Percentiles rank a stretch among this genome's conserved stretches.
These are phyloP conservation scores for Saccharomyces pastorianus DNA, from an alignment of 1,139 yeast genomes.

Conservation along the genomic window DNA sequence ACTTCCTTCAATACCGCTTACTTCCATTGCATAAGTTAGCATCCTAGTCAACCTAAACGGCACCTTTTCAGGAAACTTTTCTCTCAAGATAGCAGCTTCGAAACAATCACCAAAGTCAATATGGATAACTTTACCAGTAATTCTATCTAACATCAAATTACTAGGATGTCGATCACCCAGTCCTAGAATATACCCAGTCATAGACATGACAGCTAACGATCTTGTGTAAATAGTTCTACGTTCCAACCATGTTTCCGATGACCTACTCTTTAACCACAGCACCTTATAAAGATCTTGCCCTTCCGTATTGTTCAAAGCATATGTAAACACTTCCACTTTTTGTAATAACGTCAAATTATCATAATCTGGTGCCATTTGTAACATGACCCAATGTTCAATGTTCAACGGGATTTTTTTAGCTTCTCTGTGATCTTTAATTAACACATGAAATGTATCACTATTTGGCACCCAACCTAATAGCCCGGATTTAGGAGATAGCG, in stretches of 20 bases:
- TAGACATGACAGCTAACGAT: constrained; percentile 95
- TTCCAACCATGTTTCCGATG: constrained; percentile 96
- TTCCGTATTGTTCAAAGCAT: constrained; percentile 88
- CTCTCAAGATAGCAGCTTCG: constrained; percentile 94
- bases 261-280: constrained; percentile 89
- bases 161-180: constrained; percentile 98
- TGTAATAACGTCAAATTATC: constrained; percentile 82
- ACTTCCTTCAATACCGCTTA: constrained; percentile 96
- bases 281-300: constrained; percentile 96
- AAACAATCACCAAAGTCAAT: constrained; percentile 99
- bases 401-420: constrained; percentile 80
- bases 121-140: constrained; percentile 91
- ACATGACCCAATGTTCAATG: constrained; percentile 90
- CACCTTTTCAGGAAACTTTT: constrained; percentile 95
- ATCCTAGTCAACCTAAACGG: constrained; percentile 95
- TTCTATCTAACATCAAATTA: constrained; percentile 86
- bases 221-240: constrained; percentile 93
- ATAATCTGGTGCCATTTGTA: constrained; percentile 97
- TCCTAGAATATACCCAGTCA: constrained; percentile 95
- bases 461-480: constrained; percentile 95
- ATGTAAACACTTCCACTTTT: constrained; percentile 92
- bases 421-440: constrained; percentile 88
- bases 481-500: constrained; percentile 96
- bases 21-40: constrained; percentile 98
- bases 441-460: constrained; percentile 90